phyloP scores from a whole-genome alignment of 495 filamentous ascomycete species.

The Podospora tetraspora region DNA sequence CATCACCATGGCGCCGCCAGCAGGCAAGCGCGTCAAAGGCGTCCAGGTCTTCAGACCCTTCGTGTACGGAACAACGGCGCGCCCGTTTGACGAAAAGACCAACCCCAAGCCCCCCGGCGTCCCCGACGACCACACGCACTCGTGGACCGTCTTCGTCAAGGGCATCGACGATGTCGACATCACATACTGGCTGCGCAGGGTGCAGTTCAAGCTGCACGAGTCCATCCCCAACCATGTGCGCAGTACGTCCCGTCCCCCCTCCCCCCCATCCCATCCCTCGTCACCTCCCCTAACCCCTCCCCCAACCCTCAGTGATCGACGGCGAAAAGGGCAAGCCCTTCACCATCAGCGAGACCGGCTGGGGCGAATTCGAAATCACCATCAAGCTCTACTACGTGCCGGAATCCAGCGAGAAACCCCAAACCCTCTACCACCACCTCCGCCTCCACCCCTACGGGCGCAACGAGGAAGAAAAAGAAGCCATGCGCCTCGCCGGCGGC shows the following conservation, averaged over 20 bases:
- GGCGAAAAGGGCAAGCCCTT: conserved; percentile 70
- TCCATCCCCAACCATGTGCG: conserved; percentile 85
- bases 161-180: conserved; percentile 81
- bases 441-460: conserved; percentile 84
- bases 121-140: conserved; percentile 86
- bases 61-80: conserved; percentile 74
- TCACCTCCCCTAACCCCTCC: background rate
- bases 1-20: conserved; percentile 45
- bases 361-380: conserved; percentile 95
- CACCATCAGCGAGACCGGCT: conserved; percentile 84
- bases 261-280: background rate
- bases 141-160: conserved; percentile 89
- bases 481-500: conserved; percentile 53
- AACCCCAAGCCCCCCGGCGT: conserved; percentile 58
- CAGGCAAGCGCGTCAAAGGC: conserved; percentile 59
- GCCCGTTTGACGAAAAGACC: conserved; percentile 57
- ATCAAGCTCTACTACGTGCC: conserved; percentile 87
- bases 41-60: conserved; percentile 73
- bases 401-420: conserved; percentile 81
- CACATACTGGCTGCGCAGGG: conserved; percentile 92
- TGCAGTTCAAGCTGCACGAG: conserved; percentile 96
- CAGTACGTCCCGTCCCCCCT: conserved; percentile 37
- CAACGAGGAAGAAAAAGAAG: conserved; percentile 67
- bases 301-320: conserved; percentile 37
- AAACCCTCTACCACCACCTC: conserved; percentile 83